Evolutionary conservation across 371 early-diverging fungal genomes (phyloP), one percentile per base, ranked within the genome.

Genomic region (Mortierella polycephala): DNA sequence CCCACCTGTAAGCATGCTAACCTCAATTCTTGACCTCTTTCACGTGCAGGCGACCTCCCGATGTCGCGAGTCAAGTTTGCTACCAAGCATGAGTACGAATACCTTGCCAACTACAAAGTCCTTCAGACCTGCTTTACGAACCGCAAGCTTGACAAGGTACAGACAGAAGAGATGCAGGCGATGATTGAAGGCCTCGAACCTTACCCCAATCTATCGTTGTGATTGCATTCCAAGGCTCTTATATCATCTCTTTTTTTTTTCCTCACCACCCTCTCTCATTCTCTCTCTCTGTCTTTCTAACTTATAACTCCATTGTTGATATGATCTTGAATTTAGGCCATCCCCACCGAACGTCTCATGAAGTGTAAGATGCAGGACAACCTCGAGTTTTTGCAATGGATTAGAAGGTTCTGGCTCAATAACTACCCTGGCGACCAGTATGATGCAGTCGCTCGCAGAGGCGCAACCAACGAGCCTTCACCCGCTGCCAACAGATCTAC

Each of bases 1-100:
- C 50, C 16, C 20, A 23, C n/a, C 47, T 47, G 47, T 14, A 9
- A 47, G 47, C 47, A 47, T n/a, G 12, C 11, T 47, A 14, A n/a
- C 16, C 47, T 18, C 12, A 51, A 8, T 46, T 53, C 7, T 20
- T 54, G 30, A 30, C 30, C 13, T 57, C 61, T 60, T 61, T 82
- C 69, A 64, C 67, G 60, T 71, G 58, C 60, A 88, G 90, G 86
- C 46, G 89, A 93, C 81, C 90, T 96, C 12, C 93, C 90, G 44
- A 83, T 96, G 72, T 77, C 75, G 64, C 93, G 93, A 77, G 95
- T 96, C 80, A 96, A 96, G 81, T 96, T 95, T 80, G 89, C 90
- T 60, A 93, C 96, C 58, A 95, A 93, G 80, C 94, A 94, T 71
- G 96, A 96, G 70, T 97, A 96, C 83, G 96, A 97, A 80, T 98